Evolutionary conservation across 768 basidiomycete genomes (phyloP).

Genomic region (Suillus alpinus): DNA sequence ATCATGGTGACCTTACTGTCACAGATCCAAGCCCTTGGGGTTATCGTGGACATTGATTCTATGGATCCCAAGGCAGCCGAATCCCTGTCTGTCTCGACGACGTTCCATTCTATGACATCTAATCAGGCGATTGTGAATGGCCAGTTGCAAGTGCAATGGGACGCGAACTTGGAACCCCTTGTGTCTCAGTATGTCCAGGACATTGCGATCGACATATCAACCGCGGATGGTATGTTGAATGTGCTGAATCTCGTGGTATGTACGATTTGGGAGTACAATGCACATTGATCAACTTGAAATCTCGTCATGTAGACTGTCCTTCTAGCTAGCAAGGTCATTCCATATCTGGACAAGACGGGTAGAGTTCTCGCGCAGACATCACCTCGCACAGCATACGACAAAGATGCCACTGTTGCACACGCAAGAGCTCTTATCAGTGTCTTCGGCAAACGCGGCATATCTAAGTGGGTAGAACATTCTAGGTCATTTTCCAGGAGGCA

Average conservation of each 20-base stretch:
- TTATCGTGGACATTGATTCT: conserved; percentile 44
- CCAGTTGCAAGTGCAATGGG: conserved; percentile 33
- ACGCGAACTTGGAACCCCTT: conserved; percentile 27
- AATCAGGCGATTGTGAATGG: conserved; percentile 45
- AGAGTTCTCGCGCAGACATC: conserved; percentile 46
- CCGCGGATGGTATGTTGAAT: conserved; percentile 28
- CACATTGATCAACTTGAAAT: not conserved
- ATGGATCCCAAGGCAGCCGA: conserved; percentile 43
- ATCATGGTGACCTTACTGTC: conserved; percentile 34
- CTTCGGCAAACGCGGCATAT: conserved; percentile 43
- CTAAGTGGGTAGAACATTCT: conserved; percentile 24
- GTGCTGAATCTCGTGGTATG: conserved; percentile 40
- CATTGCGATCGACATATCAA: conserved; percentile 8
- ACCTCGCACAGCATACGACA: conserved; percentile 40
- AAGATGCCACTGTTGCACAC: conserved; percentile 40
- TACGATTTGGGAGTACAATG: not conserved
- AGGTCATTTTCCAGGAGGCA: not conserved
- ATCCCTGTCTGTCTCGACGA: conserved; percentile 26
- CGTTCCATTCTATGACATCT: conserved; percentile 48
- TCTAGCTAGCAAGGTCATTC: conserved; percentile 42
- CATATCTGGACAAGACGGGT: conserved; percentile 34
- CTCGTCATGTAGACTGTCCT: conserved; percentile 37
- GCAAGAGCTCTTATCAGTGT: conserved; percentile 39
- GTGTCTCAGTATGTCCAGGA: conserved; percentile 30
- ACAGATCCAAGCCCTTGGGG: conserved; percentile 33